Evolutionary conservation across 1,284 basidiomycete genomes (phyloP), one percentile per base, ranked within the genome.

Genomic region (Trametes polyzona): DNA sequence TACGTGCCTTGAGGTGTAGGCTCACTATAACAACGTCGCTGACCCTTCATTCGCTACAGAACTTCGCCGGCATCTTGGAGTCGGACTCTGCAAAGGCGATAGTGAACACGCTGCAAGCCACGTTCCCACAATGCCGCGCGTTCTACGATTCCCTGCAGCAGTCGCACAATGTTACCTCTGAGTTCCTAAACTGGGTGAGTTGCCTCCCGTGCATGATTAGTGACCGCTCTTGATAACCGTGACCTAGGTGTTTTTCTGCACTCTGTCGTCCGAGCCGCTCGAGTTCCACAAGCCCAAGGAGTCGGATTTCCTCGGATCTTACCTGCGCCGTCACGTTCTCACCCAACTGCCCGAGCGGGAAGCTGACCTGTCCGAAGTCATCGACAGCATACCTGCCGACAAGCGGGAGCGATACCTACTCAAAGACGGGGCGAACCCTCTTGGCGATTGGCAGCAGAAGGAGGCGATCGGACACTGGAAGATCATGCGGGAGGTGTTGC

Each of bases 101-200:
- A 35, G 70, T 90, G 7, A 73, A 80, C 23, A 96, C 95, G 0
- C 71, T 97, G 2, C 72, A 77, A 61, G 78, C 69, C 65, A 82
- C 68, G 23, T 95, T 96, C 70, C 78, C 78, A 1, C 80, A 84
- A 64, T 97, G 95, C 69, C 84, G 93, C 19, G 87, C 82, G 1
- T 94, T 95, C 76, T 86, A 90, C 61, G 95, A 96, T 71, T 74
- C 78, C 10, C 69, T 83, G 40, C 73, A 76, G 19, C 60, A 63
- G 30, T 63, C 83, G 11, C 58, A 73, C 0, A 76, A 80, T 23
- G 78, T 80, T 37, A 70, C 77, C 24, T 72, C 78, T 2, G 83
- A 86, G 37, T 86, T 91, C 66, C 75, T 88, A 46, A 95, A 95
- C 70, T 82, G 93, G 74, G 93, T 93, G 62, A 52, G 81, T 73